Conservation (phyloP, 345 rosid genomes). For the Sisymbrium altissimum region DNA sequence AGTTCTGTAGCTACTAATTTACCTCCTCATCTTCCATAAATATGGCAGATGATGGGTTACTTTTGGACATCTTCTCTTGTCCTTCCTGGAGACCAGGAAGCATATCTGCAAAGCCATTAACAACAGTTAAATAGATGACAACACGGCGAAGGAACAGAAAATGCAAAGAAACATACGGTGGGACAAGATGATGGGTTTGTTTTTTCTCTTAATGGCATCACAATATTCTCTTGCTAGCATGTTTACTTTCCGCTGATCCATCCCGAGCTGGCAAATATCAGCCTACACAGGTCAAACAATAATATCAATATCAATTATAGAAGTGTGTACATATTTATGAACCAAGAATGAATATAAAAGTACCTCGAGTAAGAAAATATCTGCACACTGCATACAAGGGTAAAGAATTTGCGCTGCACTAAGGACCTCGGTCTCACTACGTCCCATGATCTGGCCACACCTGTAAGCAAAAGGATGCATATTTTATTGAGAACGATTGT, state of each 20-base stretch:
- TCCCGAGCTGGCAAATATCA: slow-evolving; percentile 90
- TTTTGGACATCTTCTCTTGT: slow-evolving; percentile 92
- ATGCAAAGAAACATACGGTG: slow-evolving; percentile 51
- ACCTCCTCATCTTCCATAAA: slow-evolving; percentile 96
- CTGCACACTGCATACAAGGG: slow-evolving; percentile 98
- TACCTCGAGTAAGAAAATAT: slow-evolving; percentile 87
- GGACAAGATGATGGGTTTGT: slow-evolving; percentile 85
- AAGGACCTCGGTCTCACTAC: slow-evolving; percentile 77
- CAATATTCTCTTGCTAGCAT: slow-evolving; percentile 87
- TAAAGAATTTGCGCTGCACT: slow-evolving; percentile 82
- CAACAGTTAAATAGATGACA: not conserved
- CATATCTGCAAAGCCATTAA: slow-evolving; percentile 55
- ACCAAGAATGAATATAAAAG: not conserved
- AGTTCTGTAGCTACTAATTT: not conserved
- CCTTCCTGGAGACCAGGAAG: slow-evolving; percentile 90
- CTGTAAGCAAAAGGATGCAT: slow-evolving; percentile 38
- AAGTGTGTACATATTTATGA: not conserved
- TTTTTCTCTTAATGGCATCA: slow-evolving; percentile 84
- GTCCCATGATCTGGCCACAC: slow-evolving; percentile 91
- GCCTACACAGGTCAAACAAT: slow-evolving; percentile 49
- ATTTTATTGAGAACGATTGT: not conserved
- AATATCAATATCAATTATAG: not conserved
- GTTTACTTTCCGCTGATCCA: slow-evolving; percentile 91
- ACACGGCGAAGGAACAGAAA: not conserved
- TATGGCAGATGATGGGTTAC: slow-evolving; percentile 78